A percentile compares a stretch with the other conserved stretches of the same genome.
Evolutionary conservation across 805 yeast genomes (phyloP).

Genomic region (Saturnispora ahearnii): DNA sequence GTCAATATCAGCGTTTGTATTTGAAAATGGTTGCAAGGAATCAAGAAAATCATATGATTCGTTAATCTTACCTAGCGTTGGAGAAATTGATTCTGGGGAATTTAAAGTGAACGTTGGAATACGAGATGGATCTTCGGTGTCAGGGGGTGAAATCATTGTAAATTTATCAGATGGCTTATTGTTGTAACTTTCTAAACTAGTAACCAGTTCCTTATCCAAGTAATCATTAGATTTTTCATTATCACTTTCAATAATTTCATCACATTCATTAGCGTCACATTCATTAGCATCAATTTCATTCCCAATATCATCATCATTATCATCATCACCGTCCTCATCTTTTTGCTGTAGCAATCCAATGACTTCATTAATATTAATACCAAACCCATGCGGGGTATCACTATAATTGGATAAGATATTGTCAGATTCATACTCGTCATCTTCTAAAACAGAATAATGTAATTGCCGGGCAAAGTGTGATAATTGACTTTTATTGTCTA

Average conservation of each 20-base stretch:
- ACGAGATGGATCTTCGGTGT: not conserved
- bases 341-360: constrained; percentile 4
- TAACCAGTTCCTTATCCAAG: too few relatives aligned
- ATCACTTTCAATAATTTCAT: constrained; percentile 35
- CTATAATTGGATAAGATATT: not conserved
- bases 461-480: not conserved
- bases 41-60: constrained; percentile 15
- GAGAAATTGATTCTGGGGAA: constrained; percentile 1
- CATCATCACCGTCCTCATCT: not conserved
- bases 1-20: not conserved
- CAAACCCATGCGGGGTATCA: constrained; percentile 4
- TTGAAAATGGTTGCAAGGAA: not conserved
- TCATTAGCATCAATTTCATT: constrained; percentile 13
- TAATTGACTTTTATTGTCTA: not conserved
- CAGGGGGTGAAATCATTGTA: not conserved
- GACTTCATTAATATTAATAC: constrained; percentile 4
- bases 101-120: not conserved
- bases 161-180: not conserved
- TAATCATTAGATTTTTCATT: too few relatives aligned
- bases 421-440: not conserved
- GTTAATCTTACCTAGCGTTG: constrained; percentile 15
- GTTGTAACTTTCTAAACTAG: not conserved
- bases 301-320: constrained; percentile 1
- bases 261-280: constrained; percentile 16
- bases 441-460: not conserved